Conservation (phyloP, 768 basidiomycete species). For the Strobilomyces echinocephalus region DNA sequence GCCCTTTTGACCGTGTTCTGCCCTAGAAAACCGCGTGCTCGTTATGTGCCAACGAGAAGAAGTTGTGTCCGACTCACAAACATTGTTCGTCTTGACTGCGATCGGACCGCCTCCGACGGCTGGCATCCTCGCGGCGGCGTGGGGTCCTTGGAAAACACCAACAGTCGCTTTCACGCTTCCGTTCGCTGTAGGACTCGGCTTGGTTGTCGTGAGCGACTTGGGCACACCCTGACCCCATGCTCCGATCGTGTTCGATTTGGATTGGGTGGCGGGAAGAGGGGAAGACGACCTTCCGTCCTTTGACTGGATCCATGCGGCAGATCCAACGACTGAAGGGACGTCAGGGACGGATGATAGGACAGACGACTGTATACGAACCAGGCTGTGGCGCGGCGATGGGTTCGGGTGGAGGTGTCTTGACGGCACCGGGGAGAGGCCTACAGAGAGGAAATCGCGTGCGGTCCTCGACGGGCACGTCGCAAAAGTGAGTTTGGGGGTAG, state of each 20-base stretch:
- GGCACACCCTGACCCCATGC: slow-evolving; percentile 20
- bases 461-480: slow-evolving; percentile 37
- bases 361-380: slow-evolving; percentile 24
- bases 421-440: slow-evolving; percentile 37
- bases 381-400: slow-evolving; percentile 24
- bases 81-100: slow-evolving; percentile 23
- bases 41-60: background rate
- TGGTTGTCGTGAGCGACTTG: slow-evolving; percentile 3
- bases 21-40: slow-evolving; percentile 11
- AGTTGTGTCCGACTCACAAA: slow-evolving; percentile 21
- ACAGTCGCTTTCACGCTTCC: slow-evolving; percentile 18
- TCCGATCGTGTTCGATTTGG: background rate
- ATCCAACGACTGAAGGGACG: slow-evolving; percentile 26
- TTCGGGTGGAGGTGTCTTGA: slow-evolving; percentile 25
- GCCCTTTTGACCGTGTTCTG: slow-evolving; percentile 2
- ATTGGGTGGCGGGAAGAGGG: background rate
- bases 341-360: slow-evolving; percentile 1
- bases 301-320: slow-evolving; percentile 19
- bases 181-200: slow-evolving; percentile 16
- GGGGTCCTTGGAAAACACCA: slow-evolving; percentile 2
- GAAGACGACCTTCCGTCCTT: slow-evolving; percentile 8
- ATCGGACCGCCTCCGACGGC: slow-evolving; percentile 28
- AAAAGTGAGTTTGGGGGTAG: slow-evolving; percentile 38
- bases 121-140: slow-evolving; percentile 11
- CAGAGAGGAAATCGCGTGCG: slow-evolving; percentile 37